These are phyloP conservation scores for Mesostigma viride DNA, from an alignment of 139 green algal genomes.

Conservation along the genomic window DNA sequence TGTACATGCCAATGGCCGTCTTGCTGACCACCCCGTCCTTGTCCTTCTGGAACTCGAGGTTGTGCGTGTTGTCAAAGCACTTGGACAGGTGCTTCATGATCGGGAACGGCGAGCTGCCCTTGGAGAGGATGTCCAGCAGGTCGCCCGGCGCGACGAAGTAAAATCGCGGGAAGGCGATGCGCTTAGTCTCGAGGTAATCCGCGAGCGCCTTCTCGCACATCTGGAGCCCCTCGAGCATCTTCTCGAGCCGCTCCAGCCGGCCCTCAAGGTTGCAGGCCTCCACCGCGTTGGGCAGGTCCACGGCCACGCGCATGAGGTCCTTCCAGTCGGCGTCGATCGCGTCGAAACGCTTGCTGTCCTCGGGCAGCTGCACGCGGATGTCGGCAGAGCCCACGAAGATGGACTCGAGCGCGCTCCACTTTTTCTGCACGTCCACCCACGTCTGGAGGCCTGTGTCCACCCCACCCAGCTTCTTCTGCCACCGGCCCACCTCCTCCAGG, in stretches of 20 bases:
- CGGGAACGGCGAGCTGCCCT: conserved; percentile 60
- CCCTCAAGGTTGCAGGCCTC: conserved; percentile 80
- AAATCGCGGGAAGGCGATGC: conserved; percentile 77
- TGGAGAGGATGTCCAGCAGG: conserved; percentile 82
- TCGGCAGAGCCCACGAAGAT: conserved; percentile 81
- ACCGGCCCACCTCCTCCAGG: conserved; percentile 61
- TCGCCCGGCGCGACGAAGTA: conserved; percentile 87
- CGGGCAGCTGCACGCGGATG: conserved; percentile 80
- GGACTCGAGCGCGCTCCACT: conserved; percentile 78
- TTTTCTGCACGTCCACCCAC: conserved; percentile 78
- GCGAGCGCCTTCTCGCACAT: conserved; percentile 84
- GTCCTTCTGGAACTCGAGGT: conserved; percentile 63
- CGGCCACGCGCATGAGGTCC: conserved; percentile 41
- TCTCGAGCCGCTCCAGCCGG: conserved; percentile 72
- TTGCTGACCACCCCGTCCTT: conserved; percentile 46
- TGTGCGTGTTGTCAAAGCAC: conserved; percentile 82
- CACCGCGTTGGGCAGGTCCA: conserved; percentile 66
- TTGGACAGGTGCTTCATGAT: conserved; percentile 79
- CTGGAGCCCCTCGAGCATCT: conserved; percentile 73
- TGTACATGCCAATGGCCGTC: conserved; percentile 68
- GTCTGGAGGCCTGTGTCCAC: conserved; percentile 65
- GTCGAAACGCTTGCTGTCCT: conserved; percentile 78
- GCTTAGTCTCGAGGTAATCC: conserved; percentile 88
- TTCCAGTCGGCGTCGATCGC: conserved; percentile 72
- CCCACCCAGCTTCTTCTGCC: conserved; percentile 73